Evolutionary conservation across 106 monocot species (phyloP).

Genomic region (Posidonia australis): DNA sequence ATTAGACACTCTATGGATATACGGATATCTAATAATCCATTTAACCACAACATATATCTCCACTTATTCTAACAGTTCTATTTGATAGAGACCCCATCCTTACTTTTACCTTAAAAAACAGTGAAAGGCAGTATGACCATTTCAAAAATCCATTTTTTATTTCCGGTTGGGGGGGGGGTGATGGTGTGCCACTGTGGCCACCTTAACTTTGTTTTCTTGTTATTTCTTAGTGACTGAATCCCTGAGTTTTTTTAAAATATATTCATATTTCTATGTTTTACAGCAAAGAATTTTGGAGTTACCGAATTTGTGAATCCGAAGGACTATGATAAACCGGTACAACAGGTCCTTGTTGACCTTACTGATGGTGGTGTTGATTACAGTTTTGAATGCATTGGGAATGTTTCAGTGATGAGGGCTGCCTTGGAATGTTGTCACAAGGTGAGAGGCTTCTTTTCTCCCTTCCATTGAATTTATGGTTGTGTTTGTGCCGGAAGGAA

Average conservation of each 20-base stretch:
- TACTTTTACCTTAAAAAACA: too few relatives aligned
- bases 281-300: conserved; percentile 93
- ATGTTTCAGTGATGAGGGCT: conserved; percentile 89
- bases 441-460: conserved; percentile 20
- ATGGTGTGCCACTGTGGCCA: too few relatives aligned
- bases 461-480: neutral
- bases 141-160: too few relatives aligned
- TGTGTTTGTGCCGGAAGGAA: neutral
- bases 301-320: conserved; percentile 96
- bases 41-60: too few relatives aligned
- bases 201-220: too few relatives aligned
- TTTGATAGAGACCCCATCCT: too few relatives aligned
- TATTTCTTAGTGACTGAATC: too few relatives aligned
- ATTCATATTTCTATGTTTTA: conserved; percentile 4
- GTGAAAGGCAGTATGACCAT: too few relatives aligned
- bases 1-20: too few relatives aligned
- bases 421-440: conserved; percentile 98
- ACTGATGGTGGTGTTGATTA: conserved; percentile 99
- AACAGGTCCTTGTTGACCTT: conserved; percentile 85
- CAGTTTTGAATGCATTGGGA: conserved; percentile 99
- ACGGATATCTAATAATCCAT: too few relatives aligned
- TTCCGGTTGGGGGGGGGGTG: too few relatives aligned
- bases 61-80: too few relatives aligned
- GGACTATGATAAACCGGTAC: conserved; percentile 90
- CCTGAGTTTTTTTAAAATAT: neutral